Evolutionary conservation across 495 filamentous ascomycete genomes (phyloP).

Genomic region (Friedmanniomyces simplex): DNA sequence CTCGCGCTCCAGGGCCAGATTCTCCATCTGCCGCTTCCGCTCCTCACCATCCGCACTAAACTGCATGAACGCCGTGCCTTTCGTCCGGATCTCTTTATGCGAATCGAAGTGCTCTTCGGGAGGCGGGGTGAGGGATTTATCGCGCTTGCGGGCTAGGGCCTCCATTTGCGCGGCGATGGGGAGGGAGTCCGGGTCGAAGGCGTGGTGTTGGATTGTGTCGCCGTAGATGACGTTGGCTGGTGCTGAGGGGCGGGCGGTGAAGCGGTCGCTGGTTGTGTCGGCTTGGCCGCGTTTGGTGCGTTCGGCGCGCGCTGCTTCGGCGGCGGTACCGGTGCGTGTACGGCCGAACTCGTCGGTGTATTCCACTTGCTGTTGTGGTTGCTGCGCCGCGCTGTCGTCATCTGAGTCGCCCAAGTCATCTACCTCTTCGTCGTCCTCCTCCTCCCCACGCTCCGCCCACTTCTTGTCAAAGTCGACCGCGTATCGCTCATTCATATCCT

Average conservation of each 20-base stretch:
- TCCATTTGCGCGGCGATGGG: slow-evolving; percentile 54
- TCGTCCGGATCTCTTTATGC: slow-evolving; percentile 65
- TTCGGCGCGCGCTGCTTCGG: slow-evolving; percentile 49
- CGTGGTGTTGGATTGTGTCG: slow-evolving; percentile 65
- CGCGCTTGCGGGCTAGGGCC: slow-evolving; percentile 58
- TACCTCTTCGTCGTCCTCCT: slow-evolving; percentile 19
- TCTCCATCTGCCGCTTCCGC: slow-evolving; percentile 64
- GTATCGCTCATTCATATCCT: slow-evolving; percentile 44
- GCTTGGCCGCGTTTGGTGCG: slow-evolving; percentile 36
- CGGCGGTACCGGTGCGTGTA: slow-evolving; percentile 52
- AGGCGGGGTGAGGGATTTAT: slow-evolving; percentile 59
- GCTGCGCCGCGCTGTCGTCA: slow-evolving; percentile 31
- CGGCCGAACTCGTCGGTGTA: slow-evolving; percentile 89
- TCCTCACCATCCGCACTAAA: slow-evolving; percentile 63
- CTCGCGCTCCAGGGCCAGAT: slow-evolving; percentile 51
- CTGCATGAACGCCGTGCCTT: slow-evolving; percentile 81
- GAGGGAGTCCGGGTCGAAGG: slow-evolving; percentile 59
- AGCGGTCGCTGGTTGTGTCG: slow-evolving; percentile 35
- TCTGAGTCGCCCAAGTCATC: slow-evolving; percentile 32
- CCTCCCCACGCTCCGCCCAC: slow-evolving; percentile 60
- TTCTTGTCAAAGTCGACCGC: slow-evolving; percentile 92
- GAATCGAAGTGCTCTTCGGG: slow-evolving; percentile 77
- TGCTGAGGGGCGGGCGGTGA: slow-evolving; percentile 47
- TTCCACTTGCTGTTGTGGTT: slow-evolving; percentile 55
- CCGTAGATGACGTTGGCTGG: slow-evolving; percentile 73